These are phyloP conservation scores for Phytophthora crassamura DNA, from an alignment of 352 stramenopile genomes.

Conservation along the genomic window DNA sequence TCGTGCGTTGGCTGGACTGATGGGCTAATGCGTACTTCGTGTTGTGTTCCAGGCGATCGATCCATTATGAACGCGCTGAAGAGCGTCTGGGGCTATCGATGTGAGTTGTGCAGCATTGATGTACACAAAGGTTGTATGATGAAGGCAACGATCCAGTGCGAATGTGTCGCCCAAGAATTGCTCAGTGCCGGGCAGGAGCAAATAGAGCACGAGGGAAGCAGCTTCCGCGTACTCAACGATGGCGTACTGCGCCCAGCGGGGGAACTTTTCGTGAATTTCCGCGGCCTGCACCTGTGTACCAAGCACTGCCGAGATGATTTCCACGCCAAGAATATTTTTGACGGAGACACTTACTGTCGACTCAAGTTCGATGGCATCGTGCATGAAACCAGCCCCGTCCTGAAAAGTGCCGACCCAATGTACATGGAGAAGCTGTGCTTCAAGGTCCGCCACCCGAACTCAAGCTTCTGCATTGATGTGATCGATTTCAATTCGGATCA, in stretches of 20 bases:
- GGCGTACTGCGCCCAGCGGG: constrained; percentile 48
- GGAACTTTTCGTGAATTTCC: constrained; percentile 78
- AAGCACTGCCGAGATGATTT: constrained; percentile 84
- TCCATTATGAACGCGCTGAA: constrained; percentile 89
- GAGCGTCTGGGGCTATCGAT: constrained; percentile 82
- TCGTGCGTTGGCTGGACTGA: background rate
- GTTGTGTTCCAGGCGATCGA: constrained; percentile 55
- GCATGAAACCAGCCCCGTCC: constrained; percentile 82
- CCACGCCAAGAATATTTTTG: constrained; percentile 89
- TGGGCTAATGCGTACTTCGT: constrained; percentile 19
- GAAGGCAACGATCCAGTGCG: constrained; percentile 82
- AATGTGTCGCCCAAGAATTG: constrained; percentile 58
- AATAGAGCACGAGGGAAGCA: constrained; percentile 37
- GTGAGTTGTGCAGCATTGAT: constrained; percentile 80
- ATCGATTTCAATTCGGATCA: constrained; percentile 87
- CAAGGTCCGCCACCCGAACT: constrained; percentile 65
- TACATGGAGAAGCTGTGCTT: constrained; percentile 87
- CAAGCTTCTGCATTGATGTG: constrained; percentile 70
- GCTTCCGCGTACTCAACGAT: constrained; percentile 62
- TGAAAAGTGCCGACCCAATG: constrained; percentile 89
- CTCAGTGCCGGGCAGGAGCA: constrained; percentile 27
- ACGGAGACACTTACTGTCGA: constrained; percentile 87
- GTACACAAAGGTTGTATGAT: constrained; percentile 90
- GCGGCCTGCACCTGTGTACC: constrained; percentile 82
- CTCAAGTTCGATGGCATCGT: constrained; percentile 69